Base-by-base conservation (phyloP, 1,284 basidiomycete species). In the Rhodofomes roseus region DNA sequence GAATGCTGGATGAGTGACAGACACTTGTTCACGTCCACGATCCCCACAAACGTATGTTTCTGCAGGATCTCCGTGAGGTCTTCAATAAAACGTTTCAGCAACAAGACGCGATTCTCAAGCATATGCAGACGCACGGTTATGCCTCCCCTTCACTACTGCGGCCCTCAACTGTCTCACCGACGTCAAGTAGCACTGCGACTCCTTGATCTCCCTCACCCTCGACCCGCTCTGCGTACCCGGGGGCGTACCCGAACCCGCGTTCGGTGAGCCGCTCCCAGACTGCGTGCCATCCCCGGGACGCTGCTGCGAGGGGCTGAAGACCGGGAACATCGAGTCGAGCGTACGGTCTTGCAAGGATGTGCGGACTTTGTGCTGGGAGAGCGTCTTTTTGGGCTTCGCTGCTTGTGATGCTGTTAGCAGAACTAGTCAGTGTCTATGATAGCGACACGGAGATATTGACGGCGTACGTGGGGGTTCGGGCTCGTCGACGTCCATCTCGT, bases 1-100 rank as follows among this genome's bases (percentile, higher is more conserved):
- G 85, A 83, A 72, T 95, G 86, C 71, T 99, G 97, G 1, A 99
- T 78, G 31, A 98, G 76, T 2, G 94, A 92, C 1, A 95, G 77
- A 62, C 86, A 89, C 40, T 84, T 81, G 20, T 82, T 73, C 8
- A 89, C 73, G 71, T 98, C 95, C 4, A 96, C 93, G 25, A 98
- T 86, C 1, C 96, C 96, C 36, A 99, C 95, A 70, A 97, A 98
- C 0, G 87, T 91, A 68, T 98, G 94, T 48, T 93, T 89, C 63
- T 88, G 82, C 37, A 99, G 71, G 40, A 98, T 90, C 65, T 95
- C 92, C 0, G 85, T 85, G 18, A 98, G 77, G 41, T 87, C 95
- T 96, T 68, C 4, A 36, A 36, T 16, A 7, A 57, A 22, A 55
- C 27, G n/a, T n/a, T n/a, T n/a, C n/a, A n/a, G n/a, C n/a, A n/a